These are phyloP conservation scores for Canavalia ensiformis DNA, from an alignment of 306 rosid species.

Conservation along the genomic window DNA sequence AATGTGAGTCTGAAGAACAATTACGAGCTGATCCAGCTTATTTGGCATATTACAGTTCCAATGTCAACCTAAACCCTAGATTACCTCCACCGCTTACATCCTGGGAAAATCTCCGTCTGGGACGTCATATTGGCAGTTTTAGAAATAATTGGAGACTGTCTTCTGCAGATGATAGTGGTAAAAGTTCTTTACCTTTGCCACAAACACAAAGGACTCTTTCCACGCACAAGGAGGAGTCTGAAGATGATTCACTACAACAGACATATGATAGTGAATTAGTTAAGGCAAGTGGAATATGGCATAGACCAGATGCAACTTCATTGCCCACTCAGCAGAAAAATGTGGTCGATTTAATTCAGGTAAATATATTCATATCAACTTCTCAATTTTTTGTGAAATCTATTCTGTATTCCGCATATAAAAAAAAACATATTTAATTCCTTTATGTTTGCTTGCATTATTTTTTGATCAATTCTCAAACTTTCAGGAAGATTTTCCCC, in stretches of 20 bases:
- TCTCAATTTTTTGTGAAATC: conserved; percentile 31
- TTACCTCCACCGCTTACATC: conserved; percentile 73
- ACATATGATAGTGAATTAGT: conserved; percentile 59
- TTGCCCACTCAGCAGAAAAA: conserved; percentile 53
- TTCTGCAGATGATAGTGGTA: conserved; percentile 65
- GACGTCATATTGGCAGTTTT: conserved; percentile 61
- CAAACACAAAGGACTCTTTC: conserved; percentile 66
- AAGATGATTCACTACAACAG: conserved; percentile 70
- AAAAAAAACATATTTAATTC: background rate
- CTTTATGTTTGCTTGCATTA: background rate
- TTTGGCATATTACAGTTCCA: conserved; percentile 62
- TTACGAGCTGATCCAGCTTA: conserved; percentile 66
- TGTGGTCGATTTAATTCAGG: conserved; percentile 69
- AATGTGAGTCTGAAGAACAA: conserved; percentile 61
- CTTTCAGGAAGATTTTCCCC: conserved; percentile 67
- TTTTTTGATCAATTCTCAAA: conserved; percentile 39
- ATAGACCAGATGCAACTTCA: conserved; percentile 52
- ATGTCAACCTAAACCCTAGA: conserved; percentile 76
- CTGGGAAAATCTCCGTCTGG: conserved; percentile 65
- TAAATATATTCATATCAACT: conserved; percentile 42
- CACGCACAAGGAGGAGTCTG: conserved; percentile 73
- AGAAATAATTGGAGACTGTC: conserved; percentile 56
- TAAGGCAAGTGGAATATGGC: conserved; percentile 49
- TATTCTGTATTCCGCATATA: conserved; percentile 12
- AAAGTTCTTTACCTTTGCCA: conserved; percentile 57